Conservation (phyloP, 2,329 filamentous ascomycete genomes). For the Calonectria fujianensis region DNA sequence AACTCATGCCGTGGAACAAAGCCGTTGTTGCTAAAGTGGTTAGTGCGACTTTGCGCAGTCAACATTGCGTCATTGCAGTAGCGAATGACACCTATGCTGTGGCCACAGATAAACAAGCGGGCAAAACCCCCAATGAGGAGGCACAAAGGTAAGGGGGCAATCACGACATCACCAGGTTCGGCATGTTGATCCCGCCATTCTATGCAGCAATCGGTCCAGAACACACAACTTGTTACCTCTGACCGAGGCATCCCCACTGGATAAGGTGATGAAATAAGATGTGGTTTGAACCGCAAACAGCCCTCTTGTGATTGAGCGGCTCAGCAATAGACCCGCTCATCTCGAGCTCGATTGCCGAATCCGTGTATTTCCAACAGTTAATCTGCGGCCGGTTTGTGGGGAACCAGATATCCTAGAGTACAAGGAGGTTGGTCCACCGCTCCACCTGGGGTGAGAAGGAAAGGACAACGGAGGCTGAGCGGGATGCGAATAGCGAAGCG, state of each 20-base stretch:
- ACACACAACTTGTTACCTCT: background rate
- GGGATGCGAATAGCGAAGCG: background rate
- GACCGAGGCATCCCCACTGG: background rate
- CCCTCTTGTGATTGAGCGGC: background rate
- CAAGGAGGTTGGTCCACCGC: background rate
- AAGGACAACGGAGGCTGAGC: background rate
- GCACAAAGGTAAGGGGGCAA: background rate
- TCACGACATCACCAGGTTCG: constrained; percentile 22
- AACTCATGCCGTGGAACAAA: background rate
- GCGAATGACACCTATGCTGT: constrained; percentile 15
- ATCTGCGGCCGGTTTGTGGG: background rate
- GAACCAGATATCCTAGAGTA: background rate
- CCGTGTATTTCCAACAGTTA: background rate
- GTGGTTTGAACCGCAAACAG: background rate
- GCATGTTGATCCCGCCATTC: constrained; percentile 7
- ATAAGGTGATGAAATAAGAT: background rate
- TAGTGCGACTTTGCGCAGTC: background rate
- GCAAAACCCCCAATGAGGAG: constrained; percentile 1
- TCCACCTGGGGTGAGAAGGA: background rate
- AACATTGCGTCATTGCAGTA: constrained; percentile 22
- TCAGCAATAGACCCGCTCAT: background rate
- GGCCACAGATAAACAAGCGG: background rate
- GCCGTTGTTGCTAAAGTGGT: background rate
- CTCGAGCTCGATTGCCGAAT: background rate
- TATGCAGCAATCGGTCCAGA: constrained; percentile 5